Evolutionary conservation across 192 early-diverging fungal species (phyloP).

Genomic region (Coemansia sp.): DNA sequence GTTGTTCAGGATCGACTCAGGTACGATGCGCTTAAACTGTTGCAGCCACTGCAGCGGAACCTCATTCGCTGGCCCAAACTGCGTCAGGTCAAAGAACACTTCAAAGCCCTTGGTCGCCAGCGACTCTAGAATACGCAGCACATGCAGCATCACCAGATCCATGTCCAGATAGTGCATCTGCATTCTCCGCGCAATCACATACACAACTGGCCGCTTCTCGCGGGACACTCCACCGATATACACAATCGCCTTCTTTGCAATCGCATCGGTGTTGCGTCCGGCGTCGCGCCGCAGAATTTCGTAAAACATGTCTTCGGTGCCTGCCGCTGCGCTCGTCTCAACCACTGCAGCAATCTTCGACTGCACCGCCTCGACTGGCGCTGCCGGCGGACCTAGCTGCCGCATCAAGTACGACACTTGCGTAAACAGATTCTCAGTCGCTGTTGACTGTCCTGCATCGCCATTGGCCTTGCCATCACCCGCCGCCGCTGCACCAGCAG

Average conservation of each 20-base stretch:
- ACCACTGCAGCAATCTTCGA: slow-evolving; percentile 29
- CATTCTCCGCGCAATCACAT: slow-evolving; percentile 79
- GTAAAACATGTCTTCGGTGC: slow-evolving; percentile 47
- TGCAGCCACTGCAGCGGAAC: slow-evolving; percentile 72
- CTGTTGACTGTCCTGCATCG: slow-evolving; percentile 30
- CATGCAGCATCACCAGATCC: slow-evolving; percentile 76
- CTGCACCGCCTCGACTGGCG: slow-evolving; percentile 38
- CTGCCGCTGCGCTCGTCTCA: slow-evolving; percentile 13
- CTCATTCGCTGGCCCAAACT: slow-evolving; percentile 79
- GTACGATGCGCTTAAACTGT: slow-evolving; percentile 72
- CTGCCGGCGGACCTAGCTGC: slow-evolving; percentile 84
- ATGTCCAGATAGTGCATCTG: slow-evolving; percentile 77
- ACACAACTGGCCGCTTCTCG: slow-evolving; percentile 76
- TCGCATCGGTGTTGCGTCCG: slow-evolving; percentile 63
- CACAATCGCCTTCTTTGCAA: slow-evolving; percentile 70
- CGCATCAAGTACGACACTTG: slow-evolving; percentile 81
- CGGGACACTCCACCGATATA: slow-evolving; percentile 81
- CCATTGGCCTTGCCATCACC: not conserved
- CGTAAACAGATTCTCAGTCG: slow-evolving; percentile 69
- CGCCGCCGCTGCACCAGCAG: slow-evolving; percentile 5
- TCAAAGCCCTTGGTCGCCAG: slow-evolving; percentile 71
- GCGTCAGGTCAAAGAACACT: slow-evolving; percentile 78
- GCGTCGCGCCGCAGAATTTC: slow-evolving; percentile 76
- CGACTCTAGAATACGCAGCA: slow-evolving; percentile 69
- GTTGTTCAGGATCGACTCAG: slow-evolving; percentile 64